Percentiles rank a stretch among this genome's conserved stretches.
These are phyloP conservation scores for Kandelia obovata DNA, from an alignment of 345 rosid species.

Conservation along the genomic window DNA sequence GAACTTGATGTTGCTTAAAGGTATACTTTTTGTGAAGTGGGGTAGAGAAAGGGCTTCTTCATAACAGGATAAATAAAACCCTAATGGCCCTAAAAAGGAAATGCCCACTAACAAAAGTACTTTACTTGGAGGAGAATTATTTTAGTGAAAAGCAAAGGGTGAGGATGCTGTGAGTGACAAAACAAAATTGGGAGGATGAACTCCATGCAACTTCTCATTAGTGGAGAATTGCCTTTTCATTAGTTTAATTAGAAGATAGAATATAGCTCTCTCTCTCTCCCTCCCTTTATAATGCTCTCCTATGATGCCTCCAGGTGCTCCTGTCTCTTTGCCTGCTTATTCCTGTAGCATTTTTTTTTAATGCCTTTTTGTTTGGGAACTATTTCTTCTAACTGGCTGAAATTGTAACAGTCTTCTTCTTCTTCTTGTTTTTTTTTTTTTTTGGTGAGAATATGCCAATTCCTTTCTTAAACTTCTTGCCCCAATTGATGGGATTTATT, in stretches of 20 bases:
- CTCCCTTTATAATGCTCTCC: constrained; percentile 22
- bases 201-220: constrained; percentile 55
- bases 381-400: constrained; percentile 10
- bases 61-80: constrained; percentile 7
- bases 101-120: constrained; percentile 64
- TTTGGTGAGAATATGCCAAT: constrained; percentile 35
- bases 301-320: constrained; percentile 45
- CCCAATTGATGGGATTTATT: neutral
- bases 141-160: constrained; percentile 20
- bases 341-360: constrained; percentile 13
- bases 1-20: constrained; percentile 13
- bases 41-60: constrained; percentile 26
- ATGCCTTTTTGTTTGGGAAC: constrained; percentile 9
- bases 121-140: constrained; percentile 9
- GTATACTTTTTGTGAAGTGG: constrained; percentile 42
- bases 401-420: constrained; percentile 22
- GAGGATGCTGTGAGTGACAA: constrained; percentile 43
- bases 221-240: constrained; percentile 41
- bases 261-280: constrained; percentile 17
- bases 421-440: neutral
- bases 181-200: constrained; percentile 43
- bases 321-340: constrained; percentile 39
- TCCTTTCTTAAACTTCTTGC: neutral
- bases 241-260: constrained; percentile 37
- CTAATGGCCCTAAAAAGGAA: constrained; percentile 42